Evolutionary conservation across 805 yeast genomes (phyloP), one percentile per base, ranked within the genome.

Genomic region (Candida maesae): DNA sequence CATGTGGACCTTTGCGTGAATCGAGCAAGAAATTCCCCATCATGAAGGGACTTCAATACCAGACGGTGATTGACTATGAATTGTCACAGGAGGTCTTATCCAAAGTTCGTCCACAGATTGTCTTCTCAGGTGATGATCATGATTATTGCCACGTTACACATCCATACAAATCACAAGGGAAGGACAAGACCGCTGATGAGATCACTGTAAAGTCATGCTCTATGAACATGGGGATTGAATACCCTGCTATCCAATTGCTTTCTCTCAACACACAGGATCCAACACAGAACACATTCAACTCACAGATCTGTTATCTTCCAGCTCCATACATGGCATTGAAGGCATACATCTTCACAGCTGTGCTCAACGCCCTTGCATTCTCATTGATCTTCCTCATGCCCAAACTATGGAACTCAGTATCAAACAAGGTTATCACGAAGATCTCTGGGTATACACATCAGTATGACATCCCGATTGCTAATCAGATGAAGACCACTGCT

Each of bases 71-170:
- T 9, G 84, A 80, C 37, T 66, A 74, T 23, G 74, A 71, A 2
- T 55, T 83, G 5, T 68, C 91, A 0, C 71, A 76, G 30, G 71
- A 76, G 16, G 70, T 93, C 5, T 62, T 93, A 33, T 53, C 68
- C 6, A 66, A 63, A 9, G 59, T 91, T 1, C 64, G 73, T 34
- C 99, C 99, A 0, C 68, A 68, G 13, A 61, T 81, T 10, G 71
- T 85, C 4, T 86, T 89, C 56, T 79, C 95, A 6, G 99, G 99
- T 1, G 99, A 93, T 60, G 99, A 93, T 60, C 99, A 93, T 65
- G 99, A 93, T 60, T 89, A 87, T 52, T 93, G 99, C 60, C 87
- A 84, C 49, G 73, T 83, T 23, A 64, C 65, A 16, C 97, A 91
- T 58, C 40, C 50, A 2, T 59, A 55, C 40, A 25, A 32, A 10